Evolutionary conservation across 2,329 filamentous ascomycete species (phyloP), one percentile per base, ranked within the genome.

Genomic region (Sporothrix phasma): DNA sequence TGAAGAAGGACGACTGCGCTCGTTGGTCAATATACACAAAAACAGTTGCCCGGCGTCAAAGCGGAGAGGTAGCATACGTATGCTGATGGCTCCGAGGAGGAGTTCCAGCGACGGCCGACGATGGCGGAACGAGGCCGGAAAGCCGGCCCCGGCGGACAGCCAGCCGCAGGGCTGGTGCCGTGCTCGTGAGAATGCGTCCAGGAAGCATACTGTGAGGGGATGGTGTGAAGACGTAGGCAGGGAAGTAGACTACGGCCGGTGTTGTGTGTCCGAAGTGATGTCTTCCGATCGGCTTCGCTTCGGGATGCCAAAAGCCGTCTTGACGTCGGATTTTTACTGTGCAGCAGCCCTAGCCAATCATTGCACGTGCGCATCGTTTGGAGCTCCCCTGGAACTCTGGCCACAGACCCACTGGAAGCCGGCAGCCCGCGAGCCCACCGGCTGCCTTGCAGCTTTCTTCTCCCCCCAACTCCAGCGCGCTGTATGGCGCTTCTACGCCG

Each of bases 1-100:
- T 87, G 79, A 91, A 93, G 76, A 92, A 92, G 54, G 64, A 56
- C 13, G 66, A 54, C 68, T 69, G 22, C 3, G 29, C 22, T 5
- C 10, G 26, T 51, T 19, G 51, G 59, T 8, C 15, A n/a, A 37
- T 11, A 37, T 13, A 37, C 34, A 37, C 11, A 37, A 37, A 11
- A 11, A 37, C 34, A 37, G 7, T 3, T 6, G 34, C 34, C 4
- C 15, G 34, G 3, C 34, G 15, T 1, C 34, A 37, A 37, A 13
- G 10, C 5, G 34, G 11, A 41, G 17, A 51, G 26, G 47, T 10
- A 53, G 19, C 63, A 3, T 31, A 66, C 66, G 62, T 67, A 66
- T 31, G 62, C 46, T 2, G 66, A 67, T 15, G 66, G 62, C 29
- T 66, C 31, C 1, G 61, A 19, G 2, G 65, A 62, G 34, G 62